Evolutionary conservation across 192 early-diverging fungal genomes (phyloP), one percentile per base, ranked within the genome.

Genomic region (Coemansia sp.): DNA sequence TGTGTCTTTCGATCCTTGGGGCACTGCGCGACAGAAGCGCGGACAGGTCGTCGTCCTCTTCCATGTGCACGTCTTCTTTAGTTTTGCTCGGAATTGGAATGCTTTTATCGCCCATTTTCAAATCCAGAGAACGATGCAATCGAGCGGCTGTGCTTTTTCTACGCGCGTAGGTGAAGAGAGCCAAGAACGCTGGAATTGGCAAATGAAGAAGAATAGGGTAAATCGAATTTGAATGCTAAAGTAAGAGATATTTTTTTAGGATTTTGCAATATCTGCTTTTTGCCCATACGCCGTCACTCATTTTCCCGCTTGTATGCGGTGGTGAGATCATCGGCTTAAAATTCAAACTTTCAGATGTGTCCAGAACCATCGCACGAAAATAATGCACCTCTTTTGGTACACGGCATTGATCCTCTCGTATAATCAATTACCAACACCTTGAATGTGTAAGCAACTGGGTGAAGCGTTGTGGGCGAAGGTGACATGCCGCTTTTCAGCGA

Each of bases 21-120:
- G 78, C 78, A 36, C 78, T 81, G 56, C 78, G 78, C 30, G 78
- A 75, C n/a, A 81, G 64, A 44, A 81, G 73, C 34, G 66, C 64
- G 0, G 78, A 81, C 20, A 81, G 78, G 52, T 81, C 78, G 43
- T 81, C 78, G 69, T 75, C 78, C 35, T 78, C 76, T 21, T 81
- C 73, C 78, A 81, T 81, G 20, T 30, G 33, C 11, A 64, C 49
- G 45, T 71, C 68, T n/a, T 23, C 70, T 15, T 71, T 68, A 8
- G 63, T 57, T 57, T 72, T 80, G 62, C 57, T 66, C 12, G 77
- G 73, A 66, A 80, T 80, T 36, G 73, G 46, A 52, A 80, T 34
- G 4, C 69, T 53, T 43, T 68, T 62, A 18, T 63, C 68, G 49
- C 62, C 53, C 77, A 80, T 72, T 72, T 56, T 53, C 51, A 7